These are phyloP conservation scores for Penicillium daleae DNA, from an alignment of 495 filamentous ascomycete genomes.

Conservation along the genomic window DNA sequence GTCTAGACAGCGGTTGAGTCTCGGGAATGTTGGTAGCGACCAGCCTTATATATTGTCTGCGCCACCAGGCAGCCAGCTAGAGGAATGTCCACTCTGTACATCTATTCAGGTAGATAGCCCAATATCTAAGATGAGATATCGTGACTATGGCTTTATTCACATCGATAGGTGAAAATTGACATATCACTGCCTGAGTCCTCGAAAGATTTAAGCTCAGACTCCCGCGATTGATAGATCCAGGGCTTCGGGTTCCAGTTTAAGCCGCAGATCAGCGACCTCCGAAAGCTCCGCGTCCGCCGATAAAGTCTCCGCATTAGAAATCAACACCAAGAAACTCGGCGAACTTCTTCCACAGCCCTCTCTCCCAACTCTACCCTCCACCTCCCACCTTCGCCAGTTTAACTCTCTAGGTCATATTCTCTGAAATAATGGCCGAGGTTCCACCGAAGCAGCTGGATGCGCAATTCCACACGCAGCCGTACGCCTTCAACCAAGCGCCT, in stretches of 20 bases:
- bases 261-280: slow-evolving; percentile 6
- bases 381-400: neutral
- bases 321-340: slow-evolving; percentile 13
- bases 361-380: neutral
- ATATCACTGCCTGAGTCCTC: too few relatives aligned
- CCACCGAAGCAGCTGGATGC: slow-evolving; percentile 22
- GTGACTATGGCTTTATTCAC: too few relatives aligned
- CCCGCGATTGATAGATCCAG: neutral
- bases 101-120: too few relatives aligned
- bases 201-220: neutral
- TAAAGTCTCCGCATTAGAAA: slow-evolving; percentile 30
- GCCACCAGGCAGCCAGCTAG: too few relatives aligned
- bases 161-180: too few relatives aligned
- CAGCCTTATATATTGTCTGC: too few relatives aligned
- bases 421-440: slow-evolving; percentile 25
- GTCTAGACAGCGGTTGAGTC: too few relatives aligned
- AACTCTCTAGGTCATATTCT: neutral
- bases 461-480: slow-evolving; percentile 12
- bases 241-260: slow-evolving; percentile 1
- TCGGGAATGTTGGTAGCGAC: too few relatives aligned
- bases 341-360: neutral
- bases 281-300: slow-evolving; percentile 14
- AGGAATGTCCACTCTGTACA: too few relatives aligned
- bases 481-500: slow-evolving; percentile 29
- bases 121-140: too few relatives aligned